Evolutionary conservation across 2,329 filamentous ascomycete genomes (phyloP).

Genomic region (Venturia nashicola): DNA sequence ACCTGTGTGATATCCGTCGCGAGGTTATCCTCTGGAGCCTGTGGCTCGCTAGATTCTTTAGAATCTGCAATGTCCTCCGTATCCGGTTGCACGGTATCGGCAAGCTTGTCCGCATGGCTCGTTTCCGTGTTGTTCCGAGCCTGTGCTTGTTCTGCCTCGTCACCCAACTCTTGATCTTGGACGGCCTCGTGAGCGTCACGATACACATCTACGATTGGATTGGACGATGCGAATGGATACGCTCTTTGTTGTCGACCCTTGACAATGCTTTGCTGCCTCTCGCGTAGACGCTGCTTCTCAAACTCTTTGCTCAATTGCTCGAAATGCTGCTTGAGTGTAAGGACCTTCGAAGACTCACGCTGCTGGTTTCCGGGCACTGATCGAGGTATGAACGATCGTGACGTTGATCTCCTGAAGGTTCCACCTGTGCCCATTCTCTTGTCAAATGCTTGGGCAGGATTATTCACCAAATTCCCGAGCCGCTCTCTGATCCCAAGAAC

Average conservation of each 20-base stretch:
- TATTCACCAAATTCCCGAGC: slow-evolving; percentile 1
- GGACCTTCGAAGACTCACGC: slow-evolving; percentile 61
- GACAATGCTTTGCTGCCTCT: slow-evolving; percentile 68
- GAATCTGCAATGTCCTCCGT: background rate
- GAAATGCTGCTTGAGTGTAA: slow-evolving; percentile 87
- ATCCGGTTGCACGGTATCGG: slow-evolving; percentile 13
- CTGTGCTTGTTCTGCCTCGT: slow-evolving; percentile 40
- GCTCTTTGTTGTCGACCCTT: slow-evolving; percentile 66
- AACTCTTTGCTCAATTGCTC: slow-evolving; percentile 95
- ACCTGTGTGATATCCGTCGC: background rate
- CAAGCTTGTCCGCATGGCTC: background rate
- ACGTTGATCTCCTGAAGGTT: slow-evolving; percentile 13
- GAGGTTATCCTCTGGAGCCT: background rate
- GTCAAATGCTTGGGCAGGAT: slow-evolving; percentile 8
- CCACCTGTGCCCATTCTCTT: background rate
- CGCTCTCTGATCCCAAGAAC: slow-evolving; percentile 5
- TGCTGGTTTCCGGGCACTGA: slow-evolving; percentile 46
- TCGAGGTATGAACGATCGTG: slow-evolving; percentile 71
- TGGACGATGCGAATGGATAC: slow-evolving; percentile 84
- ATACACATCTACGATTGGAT: slow-evolving; percentile 92
- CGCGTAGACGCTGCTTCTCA: slow-evolving; percentile 81
- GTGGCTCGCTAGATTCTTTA: background rate
- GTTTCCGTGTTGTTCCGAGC: slow-evolving; percentile 21
- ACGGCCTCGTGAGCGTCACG: slow-evolving; percentile 88
- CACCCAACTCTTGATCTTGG: slow-evolving; percentile 57